Base-by-base conservation (phyloP, 208 protist species). In the Endotrypanum monterogeii region DNA sequence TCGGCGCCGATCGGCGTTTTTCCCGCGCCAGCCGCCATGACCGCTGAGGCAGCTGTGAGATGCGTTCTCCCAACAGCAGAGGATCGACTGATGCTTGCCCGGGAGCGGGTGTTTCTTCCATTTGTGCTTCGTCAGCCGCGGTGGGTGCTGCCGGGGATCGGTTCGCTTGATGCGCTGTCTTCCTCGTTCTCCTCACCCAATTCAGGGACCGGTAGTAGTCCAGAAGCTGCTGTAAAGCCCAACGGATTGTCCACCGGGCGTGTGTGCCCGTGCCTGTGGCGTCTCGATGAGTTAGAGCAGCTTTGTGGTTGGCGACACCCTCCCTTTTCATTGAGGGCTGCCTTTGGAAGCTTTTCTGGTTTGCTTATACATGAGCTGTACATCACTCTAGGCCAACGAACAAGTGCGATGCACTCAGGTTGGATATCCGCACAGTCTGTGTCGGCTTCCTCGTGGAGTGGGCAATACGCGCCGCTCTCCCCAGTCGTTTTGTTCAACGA, bases 401-500 rank as follows among this genome's bases (percentile, higher is more conserved):
- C 44, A 3, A 48, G 46, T 20, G 63, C 55, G 1, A 57, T 78
- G 46, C 50, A 50, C 5, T 50, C 76, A 5, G 50, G 46, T 23
- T n/a, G 11, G 16, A 39, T 41, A 8, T 54, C 62, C 11, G 23
- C 39, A 54, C 16, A 37, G 62, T 9, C 16, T 28, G 3, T 32
- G 0, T 23, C 3, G 39, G 62, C 11, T 25, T 1, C 16, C 14
- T 41, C 25, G 44, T 14, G 23, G 5, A 28, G 18, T 14, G 2
- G 25, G 12, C 44, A 35, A 11, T 18, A 12, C 12, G 1, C 44
- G 18, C 30, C 25, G 52, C 39, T n/a, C 18, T 69, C 50, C 20
- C 84, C 85, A 0, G 71, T 92, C 25, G 58, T 92, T 11, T 57
- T 88, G 32, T 62, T 89, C 28, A 74, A 83, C 50, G 88, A 95